Evolutionary conservation across 2,329 filamentous ascomycete species (phyloP).

Genomic region (Elsinoe arachidis): DNA sequence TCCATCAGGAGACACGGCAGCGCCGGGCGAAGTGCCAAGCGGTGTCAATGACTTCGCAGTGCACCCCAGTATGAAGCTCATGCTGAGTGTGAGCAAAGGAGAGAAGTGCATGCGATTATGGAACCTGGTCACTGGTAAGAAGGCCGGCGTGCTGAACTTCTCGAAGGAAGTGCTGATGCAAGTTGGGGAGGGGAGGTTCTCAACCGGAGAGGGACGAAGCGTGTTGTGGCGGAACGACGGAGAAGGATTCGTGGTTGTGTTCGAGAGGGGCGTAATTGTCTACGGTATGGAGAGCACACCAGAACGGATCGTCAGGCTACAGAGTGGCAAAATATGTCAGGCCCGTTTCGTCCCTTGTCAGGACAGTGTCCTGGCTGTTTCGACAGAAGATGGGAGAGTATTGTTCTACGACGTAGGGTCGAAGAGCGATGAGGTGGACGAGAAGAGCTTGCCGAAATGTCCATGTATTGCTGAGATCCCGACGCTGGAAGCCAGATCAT

Average conservation of each 20-base stretch:
- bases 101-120: conserved; percentile 89
- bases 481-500: conserved; percentile 57
- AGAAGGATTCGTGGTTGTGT: conserved; percentile 81
- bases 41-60: conserved; percentile 93
- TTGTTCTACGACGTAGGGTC: conserved; percentile 59
- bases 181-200: conserved; percentile 66
- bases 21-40: conserved; percentile 68
- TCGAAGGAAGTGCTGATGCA: conserved; percentile 61
- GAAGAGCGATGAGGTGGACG: conserved; percentile 25
- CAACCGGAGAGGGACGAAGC: conserved; percentile 70
- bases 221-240: conserved; percentile 71
- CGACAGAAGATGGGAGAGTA: conserved; percentile 84
- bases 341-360: conserved; percentile 58
- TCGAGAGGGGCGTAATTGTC: conserved; percentile 75
- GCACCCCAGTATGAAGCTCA: conserved; percentile 91
- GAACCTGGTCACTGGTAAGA: conserved; percentile 95
- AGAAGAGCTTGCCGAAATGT: conserved; percentile 37
- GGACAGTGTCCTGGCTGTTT: conserved; percentile 58
- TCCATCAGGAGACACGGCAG: conserved; percentile 83
- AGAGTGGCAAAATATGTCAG: conserved; percentile 73
- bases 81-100: conserved; percentile 84
- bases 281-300: conserved; percentile 61
- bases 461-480: conserved; percentile 65
- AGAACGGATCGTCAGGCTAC: conserved; percentile 20
- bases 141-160: conserved; percentile 87